Conservation (phyloP, 257 asterid genomes). For the Nicotiana noctiflora region DNA sequence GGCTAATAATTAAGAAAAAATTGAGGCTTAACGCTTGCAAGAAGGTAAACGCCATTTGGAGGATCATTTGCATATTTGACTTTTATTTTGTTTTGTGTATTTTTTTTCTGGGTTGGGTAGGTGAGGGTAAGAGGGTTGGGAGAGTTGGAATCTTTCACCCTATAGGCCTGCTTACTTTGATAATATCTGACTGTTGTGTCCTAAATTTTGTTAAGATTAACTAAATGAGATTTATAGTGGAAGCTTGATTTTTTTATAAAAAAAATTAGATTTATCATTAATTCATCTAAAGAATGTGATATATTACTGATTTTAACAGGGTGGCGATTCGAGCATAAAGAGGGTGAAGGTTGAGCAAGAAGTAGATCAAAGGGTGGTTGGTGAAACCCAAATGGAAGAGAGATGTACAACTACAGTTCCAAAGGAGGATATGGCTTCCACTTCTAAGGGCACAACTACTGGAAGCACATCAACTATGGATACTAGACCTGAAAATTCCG, state of each 20-base stretch:
- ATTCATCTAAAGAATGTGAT: not conserved
- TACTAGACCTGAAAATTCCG: not conserved
- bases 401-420: not conserved
- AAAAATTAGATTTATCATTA: slow-evolving; percentile 6
- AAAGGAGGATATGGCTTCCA: slow-evolving; percentile 9
- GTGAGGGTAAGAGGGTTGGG: not conserved
- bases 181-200: not conserved
- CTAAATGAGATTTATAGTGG: not conserved
- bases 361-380: slow-evolving; percentile 2
- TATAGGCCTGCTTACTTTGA: not conserved
- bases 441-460: not conserved
- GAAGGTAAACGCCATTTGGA: not conserved
- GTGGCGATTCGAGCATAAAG: slow-evolving; percentile 11
- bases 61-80: not conserved
- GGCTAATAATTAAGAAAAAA: not conserved
- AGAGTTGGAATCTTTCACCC: not conserved
- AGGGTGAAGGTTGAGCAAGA: slow-evolving; percentile 15
- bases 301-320: slow-evolving; percentile 1
- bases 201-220: not conserved
- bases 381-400: slow-evolving; percentile 5
- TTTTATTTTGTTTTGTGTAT: not conserved
- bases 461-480: slow-evolving; percentile 1
- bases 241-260: not conserved
- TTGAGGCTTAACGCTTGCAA: not conserved
- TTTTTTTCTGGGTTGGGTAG: not conserved